Conservation (phyloP, 306 rosid species). For the Trichosanthes truncata region DNA sequence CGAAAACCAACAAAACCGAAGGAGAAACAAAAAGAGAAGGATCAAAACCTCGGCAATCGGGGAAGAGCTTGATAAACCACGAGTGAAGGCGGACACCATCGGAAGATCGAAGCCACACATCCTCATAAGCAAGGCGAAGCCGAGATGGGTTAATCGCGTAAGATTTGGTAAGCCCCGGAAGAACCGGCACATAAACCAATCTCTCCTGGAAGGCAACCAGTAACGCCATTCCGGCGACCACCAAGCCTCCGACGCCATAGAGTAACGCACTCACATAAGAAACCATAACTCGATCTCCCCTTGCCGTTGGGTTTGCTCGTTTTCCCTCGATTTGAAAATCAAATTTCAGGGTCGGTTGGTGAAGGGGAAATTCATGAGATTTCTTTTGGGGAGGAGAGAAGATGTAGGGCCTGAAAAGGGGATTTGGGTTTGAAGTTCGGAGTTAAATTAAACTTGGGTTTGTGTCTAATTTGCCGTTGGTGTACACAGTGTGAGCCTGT, state of each 20-base stretch:
- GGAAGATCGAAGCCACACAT: conserved; percentile 76
- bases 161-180: conserved; percentile 84
- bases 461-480: neutral
- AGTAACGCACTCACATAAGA: conserved; percentile 49
- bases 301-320: neutral
- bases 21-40: neutral
- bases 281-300: conserved; percentile 38
- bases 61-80: conserved; percentile 97
- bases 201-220: conserved; percentile 89
- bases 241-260: conserved; percentile 87
- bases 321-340: neutral
- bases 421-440: neutral
- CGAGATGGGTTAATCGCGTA: conserved; percentile 76
- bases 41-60: conserved; percentile 66
- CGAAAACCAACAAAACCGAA: neutral
- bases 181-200: conserved; percentile 83
- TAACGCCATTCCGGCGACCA: conserved; percentile 82
- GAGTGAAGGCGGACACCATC: conserved; percentile 95
- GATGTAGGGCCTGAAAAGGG: neutral
- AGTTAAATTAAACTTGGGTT: neutral
- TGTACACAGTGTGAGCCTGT: neutral
- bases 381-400: neutral
- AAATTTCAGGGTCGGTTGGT: neutral
- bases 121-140: conserved; percentile 71
- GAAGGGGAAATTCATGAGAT: neutral